Evolutionary conservation across 225 moss, liverwort and hornwort species (phyloP).

Genomic region (Marchantia paleacea): DNA sequence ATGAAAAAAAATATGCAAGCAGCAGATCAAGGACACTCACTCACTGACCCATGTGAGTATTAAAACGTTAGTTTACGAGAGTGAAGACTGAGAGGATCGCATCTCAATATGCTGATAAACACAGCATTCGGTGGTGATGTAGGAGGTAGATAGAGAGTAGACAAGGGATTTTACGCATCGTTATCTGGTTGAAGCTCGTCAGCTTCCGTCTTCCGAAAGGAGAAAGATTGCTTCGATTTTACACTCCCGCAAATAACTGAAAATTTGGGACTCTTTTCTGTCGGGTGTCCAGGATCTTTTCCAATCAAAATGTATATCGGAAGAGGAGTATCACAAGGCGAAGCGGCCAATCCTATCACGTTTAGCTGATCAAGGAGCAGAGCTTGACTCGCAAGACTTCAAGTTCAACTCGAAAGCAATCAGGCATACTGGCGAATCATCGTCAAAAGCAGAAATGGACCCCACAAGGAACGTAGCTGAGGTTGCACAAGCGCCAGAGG

Average conservation of each 20-base stretch:
- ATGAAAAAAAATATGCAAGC: too few relatives aligned
- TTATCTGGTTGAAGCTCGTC: neutral
- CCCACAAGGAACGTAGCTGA: neutral
- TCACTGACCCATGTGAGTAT: too few relatives aligned
- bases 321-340: slow-evolving; percentile 49
- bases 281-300: slow-evolving; percentile 39
- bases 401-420: slow-evolving; percentile 24
- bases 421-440: neutral
- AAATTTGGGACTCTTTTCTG: neutral
- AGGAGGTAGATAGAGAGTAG: too few relatives aligned
- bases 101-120: too few relatives aligned
- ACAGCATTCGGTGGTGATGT: too few relatives aligned
- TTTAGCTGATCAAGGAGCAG: slow-evolving; percentile 55
- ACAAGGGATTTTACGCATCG: too few relatives aligned
- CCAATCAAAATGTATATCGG: slow-evolving; percentile 49
- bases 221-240: too few relatives aligned
- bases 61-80: too few relatives aligned
- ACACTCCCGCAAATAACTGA: too few relatives aligned
- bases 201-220: neutral
- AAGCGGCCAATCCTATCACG: slow-evolving; percentile 48
- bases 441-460: neutral
- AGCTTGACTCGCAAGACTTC: slow-evolving; percentile 46
- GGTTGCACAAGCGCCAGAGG: neutral
- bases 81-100: too few relatives aligned
- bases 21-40: too few relatives aligned